Conservation (phyloP, 441 rosid species). For the Daphne laureola region DNA sequence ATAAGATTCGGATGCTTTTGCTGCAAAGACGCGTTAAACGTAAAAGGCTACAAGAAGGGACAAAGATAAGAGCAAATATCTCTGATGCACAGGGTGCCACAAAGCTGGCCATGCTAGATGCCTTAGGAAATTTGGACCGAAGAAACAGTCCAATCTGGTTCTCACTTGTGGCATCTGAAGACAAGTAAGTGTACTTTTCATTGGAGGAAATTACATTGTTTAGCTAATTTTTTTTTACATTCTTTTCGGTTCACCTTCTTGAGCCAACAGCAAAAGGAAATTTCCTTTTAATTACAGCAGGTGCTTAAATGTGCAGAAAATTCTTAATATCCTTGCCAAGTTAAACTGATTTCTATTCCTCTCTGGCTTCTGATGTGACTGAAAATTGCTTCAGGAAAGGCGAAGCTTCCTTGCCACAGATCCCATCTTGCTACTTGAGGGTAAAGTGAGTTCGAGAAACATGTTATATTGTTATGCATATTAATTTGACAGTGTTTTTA, state of each 20-base stretch:
- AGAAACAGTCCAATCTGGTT: constrained; percentile 58
- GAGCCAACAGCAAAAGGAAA: not conserved
- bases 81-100: constrained; percentile 31
- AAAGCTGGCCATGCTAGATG: constrained; percentile 31
- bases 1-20: constrained; percentile 30
- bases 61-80: constrained; percentile 30
- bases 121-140: constrained; percentile 32
- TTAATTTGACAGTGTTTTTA: not conserved
- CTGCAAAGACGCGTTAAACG: constrained; percentile 39
- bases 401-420: constrained; percentile 55
- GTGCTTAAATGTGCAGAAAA: too few species aligned
- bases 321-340: too few species aligned
- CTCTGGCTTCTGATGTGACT: constrained; percentile 9
- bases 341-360: too few species aligned
- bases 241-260: not conserved
- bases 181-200: constrained; percentile 31
- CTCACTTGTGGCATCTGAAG: constrained; percentile 56
- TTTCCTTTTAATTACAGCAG: too few species aligned
- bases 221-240: not conserved
- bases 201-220: too few species aligned
- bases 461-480: constrained; percentile 6
- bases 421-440: constrained; percentile 61
- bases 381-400: constrained; percentile 47
- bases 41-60: constrained; percentile 35
- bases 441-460: constrained; percentile 49